Percentiles rank a stretch among this genome's conserved stretches.
phyloP scores from a whole-genome alignment of 2,329 filamentous ascomycete genomes.

The Thermothelomyces thermophilus region DNA sequence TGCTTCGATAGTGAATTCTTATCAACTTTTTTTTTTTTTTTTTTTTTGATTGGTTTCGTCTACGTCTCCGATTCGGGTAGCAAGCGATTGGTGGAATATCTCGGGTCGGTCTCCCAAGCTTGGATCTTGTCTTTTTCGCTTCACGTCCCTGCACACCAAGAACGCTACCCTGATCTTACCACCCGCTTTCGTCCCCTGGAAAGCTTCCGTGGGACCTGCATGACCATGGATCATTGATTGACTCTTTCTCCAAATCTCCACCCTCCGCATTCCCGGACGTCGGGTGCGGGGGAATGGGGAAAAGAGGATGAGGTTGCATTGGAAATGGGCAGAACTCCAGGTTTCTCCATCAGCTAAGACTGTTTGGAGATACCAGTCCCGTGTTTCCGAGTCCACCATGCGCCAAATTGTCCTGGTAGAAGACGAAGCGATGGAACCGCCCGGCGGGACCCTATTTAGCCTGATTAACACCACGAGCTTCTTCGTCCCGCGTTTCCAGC shows the following conservation, averaged over 20 bases:
- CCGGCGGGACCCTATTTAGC: conserved; percentile 17
- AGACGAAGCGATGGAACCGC: conserved; percentile 5
- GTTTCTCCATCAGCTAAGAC: conserved; percentile 15
- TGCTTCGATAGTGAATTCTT: no score
- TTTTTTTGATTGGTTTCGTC: not conserved
- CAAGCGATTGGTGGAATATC: conserved; percentile 2
- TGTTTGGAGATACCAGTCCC: conserved; percentile 9
- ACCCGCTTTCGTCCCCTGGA: not conserved
- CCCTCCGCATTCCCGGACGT: not conserved
- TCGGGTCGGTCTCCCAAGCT: not conserved
- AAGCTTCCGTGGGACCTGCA: not conserved
- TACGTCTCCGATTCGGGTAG: not conserved
- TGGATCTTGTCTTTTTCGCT: not conserved
- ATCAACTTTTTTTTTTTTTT: no score
- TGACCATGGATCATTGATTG: not conserved
- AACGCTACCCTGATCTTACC: not conserved
- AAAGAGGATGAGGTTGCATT: conserved; percentile 13
- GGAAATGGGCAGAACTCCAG: not conserved
- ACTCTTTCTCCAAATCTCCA: not conserved
- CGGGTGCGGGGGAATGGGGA: conserved; percentile 14
- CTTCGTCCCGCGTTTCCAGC: conserved; percentile 17
- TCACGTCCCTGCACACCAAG: not conserved
- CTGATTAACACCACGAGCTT: conserved; percentile 13
- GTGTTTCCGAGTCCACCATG: conserved; percentile 6
- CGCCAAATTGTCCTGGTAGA: not conserved